phyloP scores from a whole-genome alignment of 352 stramenopile species.

The Phytophthora tubulina region DNA sequence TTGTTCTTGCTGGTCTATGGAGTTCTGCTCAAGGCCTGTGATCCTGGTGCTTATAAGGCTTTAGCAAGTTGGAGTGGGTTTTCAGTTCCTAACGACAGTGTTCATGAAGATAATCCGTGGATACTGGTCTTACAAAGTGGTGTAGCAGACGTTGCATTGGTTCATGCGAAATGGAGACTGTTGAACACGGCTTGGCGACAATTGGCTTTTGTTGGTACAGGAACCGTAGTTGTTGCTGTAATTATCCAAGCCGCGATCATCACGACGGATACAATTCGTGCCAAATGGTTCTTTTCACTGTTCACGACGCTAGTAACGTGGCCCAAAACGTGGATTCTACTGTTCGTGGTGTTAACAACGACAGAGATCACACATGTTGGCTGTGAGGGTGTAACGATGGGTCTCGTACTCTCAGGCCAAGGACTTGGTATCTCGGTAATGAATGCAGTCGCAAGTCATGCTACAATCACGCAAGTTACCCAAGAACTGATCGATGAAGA shows the following conservation, averaged over 20 bases:
- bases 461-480: slow-evolving; percentile 35
- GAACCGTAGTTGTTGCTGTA: slow-evolving; percentile 42
- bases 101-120: slow-evolving; percentile 13
- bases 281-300: slow-evolving; percentile 58
- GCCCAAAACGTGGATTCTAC: slow-evolving; percentile 47
- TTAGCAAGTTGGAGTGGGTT: slow-evolving; percentile 53
- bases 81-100: slow-evolving; percentile 5
- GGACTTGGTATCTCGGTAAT: slow-evolving; percentile 43
- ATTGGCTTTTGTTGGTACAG: slow-evolving; percentile 40
- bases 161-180: slow-evolving; percentile 55
- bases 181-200: slow-evolving; percentile 52
- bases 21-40: slow-evolving; percentile 49
- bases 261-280: slow-evolving; percentile 44
- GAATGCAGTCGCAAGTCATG: slow-evolving; percentile 46
- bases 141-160: slow-evolving; percentile 43
- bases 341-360: slow-evolving; percentile 52
- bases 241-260: slow-evolving; percentile 47
- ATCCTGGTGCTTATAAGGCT: slow-evolving; percentile 44
- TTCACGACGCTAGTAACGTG: slow-evolving; percentile 41
- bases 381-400: slow-evolving; percentile 63
- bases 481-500: slow-evolving; percentile 38
- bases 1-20: slow-evolving; percentile 57
- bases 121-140: slow-evolving; percentile 43
- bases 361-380: slow-evolving; percentile 69
- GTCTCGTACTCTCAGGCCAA: slow-evolving; percentile 59